phyloP scores from a whole-genome alignment of 352 stramenopile species.

The Globisporangium echinulatum region DNA sequence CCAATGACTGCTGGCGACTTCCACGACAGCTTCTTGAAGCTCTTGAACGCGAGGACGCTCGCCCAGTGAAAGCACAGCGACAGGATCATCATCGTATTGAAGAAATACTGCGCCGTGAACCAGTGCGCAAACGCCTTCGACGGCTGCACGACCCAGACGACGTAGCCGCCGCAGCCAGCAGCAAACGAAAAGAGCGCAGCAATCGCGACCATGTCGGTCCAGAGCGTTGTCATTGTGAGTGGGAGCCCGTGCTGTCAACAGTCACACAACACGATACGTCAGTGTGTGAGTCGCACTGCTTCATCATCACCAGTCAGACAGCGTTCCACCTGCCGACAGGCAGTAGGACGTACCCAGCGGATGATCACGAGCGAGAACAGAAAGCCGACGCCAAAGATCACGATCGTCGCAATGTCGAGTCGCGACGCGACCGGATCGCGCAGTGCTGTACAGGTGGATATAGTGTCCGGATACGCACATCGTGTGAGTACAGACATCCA shows the following conservation, averaged over 20 bases:
- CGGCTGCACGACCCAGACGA: conserved; percentile 81
- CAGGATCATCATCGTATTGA: conserved; percentile 84
- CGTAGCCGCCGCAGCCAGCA: conserved; percentile 60
- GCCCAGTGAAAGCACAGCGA: conserved; percentile 87
- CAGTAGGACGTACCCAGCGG: conserved; percentile 34
- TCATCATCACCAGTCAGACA: neutral
- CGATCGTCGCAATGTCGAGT: conserved; percentile 63
- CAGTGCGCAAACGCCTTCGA: conserved; percentile 83
- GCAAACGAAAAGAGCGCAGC: conserved; percentile 78
- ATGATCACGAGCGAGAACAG: conserved; percentile 82
- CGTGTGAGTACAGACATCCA: no score
- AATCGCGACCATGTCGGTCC: conserved; percentile 84
- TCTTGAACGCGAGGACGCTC: conserved; percentile 78
- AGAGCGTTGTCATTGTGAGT: conserved; percentile 75
- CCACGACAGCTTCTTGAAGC: conserved; percentile 82
- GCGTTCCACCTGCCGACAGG: neutral
- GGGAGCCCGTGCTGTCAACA: conserved; percentile 54
- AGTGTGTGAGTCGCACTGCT: no score
- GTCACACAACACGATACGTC: neutral
- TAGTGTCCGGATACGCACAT: neutral
- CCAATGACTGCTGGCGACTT: conserved; percentile 72
- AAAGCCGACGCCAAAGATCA: conserved; percentile 74
- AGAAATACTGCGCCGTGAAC: conserved; percentile 85
- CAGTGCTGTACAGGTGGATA: conserved; percentile 17
- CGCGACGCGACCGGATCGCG: conserved; percentile 46